These are phyloP conservation scores for Eucalyptus pumila DNA, from an alignment of 345 rosid species.

Conservation along the genomic window DNA sequence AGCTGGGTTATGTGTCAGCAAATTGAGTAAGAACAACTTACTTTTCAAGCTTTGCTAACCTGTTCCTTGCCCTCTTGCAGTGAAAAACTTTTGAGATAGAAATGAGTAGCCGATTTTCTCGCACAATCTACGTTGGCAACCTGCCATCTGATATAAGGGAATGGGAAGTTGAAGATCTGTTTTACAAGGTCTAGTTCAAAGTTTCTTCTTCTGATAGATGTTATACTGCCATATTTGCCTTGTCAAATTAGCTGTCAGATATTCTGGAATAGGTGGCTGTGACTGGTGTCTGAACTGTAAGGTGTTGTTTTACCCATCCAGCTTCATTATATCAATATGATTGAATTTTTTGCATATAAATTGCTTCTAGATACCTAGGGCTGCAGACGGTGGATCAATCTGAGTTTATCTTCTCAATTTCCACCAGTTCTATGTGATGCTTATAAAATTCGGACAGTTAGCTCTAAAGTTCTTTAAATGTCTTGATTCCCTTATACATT, in stretches of 20 bases:
- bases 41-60: not conserved
- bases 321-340: not conserved
- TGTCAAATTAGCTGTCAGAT: not conserved
- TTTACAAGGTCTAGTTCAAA: constrained; percentile 66
- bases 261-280: not conserved
- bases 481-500: not conserved
- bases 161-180: constrained; percentile 81
- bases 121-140: constrained; percentile 97
- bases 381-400: not conserved
- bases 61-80: constrained; percentile 21
- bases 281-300: not conserved
- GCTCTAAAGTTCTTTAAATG: not conserved
- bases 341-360: not conserved
- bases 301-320: not conserved
- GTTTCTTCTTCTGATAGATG: not conserved
- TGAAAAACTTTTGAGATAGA: constrained; percentile 7
- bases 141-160: constrained; percentile 86
- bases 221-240: not conserved
- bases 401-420: not conserved
- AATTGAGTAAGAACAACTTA: not conserved
- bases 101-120: constrained; percentile 97
- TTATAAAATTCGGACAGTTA: not conserved
- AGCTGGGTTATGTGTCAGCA: not conserved
- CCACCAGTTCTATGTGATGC: not conserved
- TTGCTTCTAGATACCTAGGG: not conserved